These are phyloP conservation scores for Thalassiosira oceanica DNA, from an alignment of 352 stramenopile genomes.

Conservation along the genomic window DNA sequence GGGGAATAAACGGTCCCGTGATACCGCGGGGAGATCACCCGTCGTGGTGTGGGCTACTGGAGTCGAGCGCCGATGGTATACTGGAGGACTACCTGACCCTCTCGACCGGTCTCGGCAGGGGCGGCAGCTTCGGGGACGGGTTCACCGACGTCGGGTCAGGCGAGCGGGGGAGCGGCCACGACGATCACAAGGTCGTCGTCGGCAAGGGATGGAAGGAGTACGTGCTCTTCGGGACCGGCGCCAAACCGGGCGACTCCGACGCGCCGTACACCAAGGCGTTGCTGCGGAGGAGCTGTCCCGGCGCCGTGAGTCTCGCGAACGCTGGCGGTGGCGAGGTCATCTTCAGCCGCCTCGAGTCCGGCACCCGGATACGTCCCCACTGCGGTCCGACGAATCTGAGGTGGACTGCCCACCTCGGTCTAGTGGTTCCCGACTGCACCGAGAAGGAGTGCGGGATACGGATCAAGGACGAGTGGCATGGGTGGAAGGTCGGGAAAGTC, in stretches of 20 bases:
- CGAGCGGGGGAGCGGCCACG: conserved; percentile 47
- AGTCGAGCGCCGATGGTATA: conserved; percentile 42
- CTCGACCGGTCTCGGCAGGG: background rate
- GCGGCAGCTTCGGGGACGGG: conserved; percentile 4
- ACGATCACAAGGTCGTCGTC: conserved; percentile 61
- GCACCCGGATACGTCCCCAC: conserved; percentile 62
- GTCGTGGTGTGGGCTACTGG: conserved; percentile 38
- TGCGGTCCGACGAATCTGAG: conserved; percentile 69
- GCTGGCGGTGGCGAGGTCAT: conserved; percentile 71
- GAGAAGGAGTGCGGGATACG: conserved; percentile 45
- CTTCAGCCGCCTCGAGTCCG: conserved; percentile 60
- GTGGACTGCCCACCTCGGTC: conserved; percentile 72
- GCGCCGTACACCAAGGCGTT: conserved; percentile 54
- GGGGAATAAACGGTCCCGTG: conserved; percentile 11
- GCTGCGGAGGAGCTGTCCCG: conserved; percentile 43
- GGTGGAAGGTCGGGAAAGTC: conserved; percentile 63
- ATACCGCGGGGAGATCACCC: conserved; percentile 30
- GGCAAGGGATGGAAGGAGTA: conserved; percentile 66
- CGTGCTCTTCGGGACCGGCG: conserved; percentile 69
- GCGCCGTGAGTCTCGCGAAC: conserved; percentile 59
- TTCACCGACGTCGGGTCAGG: conserved; percentile 53
- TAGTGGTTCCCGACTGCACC: conserved; percentile 53
- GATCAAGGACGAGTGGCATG: conserved; percentile 53
- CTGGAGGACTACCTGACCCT: conserved; percentile 39
- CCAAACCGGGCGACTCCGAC: conserved; percentile 14